Conservation (phyloP, 2,329 filamentous ascomycete species). For the Curvularia verruculosa region DNA sequence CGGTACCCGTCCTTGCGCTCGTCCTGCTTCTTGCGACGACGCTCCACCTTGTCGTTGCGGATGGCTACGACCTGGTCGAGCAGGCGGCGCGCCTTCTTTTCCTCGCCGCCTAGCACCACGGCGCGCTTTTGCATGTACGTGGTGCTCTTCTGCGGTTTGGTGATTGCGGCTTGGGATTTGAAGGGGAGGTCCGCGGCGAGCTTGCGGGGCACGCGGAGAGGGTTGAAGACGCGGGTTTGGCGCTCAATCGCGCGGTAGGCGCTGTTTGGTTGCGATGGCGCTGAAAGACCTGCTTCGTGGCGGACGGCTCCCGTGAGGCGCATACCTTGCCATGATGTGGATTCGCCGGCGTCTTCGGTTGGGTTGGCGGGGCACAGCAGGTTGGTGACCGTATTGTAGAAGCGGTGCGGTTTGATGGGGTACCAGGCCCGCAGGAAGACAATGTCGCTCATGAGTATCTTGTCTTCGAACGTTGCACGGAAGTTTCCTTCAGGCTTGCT, state of each 20-base stretch:
- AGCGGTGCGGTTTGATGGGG: constrained; percentile 90
- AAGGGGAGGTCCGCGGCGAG: constrained; percentile 86
- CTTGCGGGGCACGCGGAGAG: constrained; percentile 75
- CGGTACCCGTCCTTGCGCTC: constrained; percentile 80
- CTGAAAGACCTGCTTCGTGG: constrained; percentile 73
- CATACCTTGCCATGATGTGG: constrained; percentile 80
- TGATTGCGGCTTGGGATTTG: constrained; percentile 86
- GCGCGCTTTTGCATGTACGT: constrained; percentile 97
- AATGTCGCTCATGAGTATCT: constrained; percentile 94
- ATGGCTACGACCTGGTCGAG: constrained; percentile 93
- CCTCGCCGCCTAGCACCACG: constrained; percentile 82
- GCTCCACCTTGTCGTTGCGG: constrained; percentile 86
- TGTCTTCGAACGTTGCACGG: constrained; percentile 97
- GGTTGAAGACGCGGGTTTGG: constrained; percentile 59
- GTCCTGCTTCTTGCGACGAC: constrained; percentile 84
- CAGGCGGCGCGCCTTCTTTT: constrained; percentile 84
- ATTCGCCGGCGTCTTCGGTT: constrained; percentile 38
- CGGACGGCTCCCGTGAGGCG: constrained; percentile 91
- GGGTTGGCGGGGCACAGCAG: constrained; percentile 67
- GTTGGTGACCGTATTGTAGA: constrained; percentile 96
- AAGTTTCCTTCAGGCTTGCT: constrained; percentile 94
- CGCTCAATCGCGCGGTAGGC: constrained; percentile 73
- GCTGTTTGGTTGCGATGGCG: constrained; percentile 82
- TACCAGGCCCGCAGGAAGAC: constrained; percentile 98
- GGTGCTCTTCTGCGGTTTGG: constrained; percentile 76